Conservation (phyloP, 1,284 basidiomycete genomes). For the Pseudozyma sp. region DNA sequence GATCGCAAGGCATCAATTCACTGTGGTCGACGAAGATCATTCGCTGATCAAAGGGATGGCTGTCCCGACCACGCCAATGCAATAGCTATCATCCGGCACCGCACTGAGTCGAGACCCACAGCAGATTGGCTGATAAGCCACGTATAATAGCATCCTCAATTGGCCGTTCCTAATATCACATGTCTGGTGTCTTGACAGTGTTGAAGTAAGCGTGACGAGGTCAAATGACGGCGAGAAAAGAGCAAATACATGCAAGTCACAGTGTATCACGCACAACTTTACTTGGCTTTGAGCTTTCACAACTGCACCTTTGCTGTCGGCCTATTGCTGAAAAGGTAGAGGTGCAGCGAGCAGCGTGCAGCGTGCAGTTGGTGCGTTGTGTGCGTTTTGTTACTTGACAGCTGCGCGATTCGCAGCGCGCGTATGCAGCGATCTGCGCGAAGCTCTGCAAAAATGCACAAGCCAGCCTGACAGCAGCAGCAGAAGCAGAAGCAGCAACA, state of each 20-base stretch:
- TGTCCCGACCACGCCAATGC: not conserved
- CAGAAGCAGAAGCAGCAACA: too few relatives aligned
- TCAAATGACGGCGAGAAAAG: too few relatives aligned
- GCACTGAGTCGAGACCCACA: too few relatives aligned
- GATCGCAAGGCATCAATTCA: constrained; percentile 33
- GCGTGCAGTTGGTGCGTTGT: not conserved
- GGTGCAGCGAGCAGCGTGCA: not conserved
- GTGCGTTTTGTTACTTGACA: constrained; percentile 5
- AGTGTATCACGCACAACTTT: too few relatives aligned
- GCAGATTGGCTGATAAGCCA: too few relatives aligned
- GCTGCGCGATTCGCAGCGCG: constrained; percentile 11
- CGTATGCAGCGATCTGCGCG: not conserved
- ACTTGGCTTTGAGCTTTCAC: too few relatives aligned
- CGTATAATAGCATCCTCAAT: too few relatives aligned
- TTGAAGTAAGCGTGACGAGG: too few relatives aligned
- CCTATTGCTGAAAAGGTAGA: not conserved
- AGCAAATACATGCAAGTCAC: too few relatives aligned
- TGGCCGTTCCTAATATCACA: too few relatives aligned
- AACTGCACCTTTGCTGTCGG: not conserved
- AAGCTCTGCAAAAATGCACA: constrained; percentile 4
- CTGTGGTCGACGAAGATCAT: constrained; percentile 45
- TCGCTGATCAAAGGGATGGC: constrained; percentile 16
- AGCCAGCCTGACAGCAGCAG: not conserved
- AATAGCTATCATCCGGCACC: not conserved
- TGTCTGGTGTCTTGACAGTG: too few relatives aligned